Evolutionary conservation across 805 yeast genomes (phyloP), one percentile per base, ranked within the genome.

Genomic region (Pichia pseudocactophila): DNA sequence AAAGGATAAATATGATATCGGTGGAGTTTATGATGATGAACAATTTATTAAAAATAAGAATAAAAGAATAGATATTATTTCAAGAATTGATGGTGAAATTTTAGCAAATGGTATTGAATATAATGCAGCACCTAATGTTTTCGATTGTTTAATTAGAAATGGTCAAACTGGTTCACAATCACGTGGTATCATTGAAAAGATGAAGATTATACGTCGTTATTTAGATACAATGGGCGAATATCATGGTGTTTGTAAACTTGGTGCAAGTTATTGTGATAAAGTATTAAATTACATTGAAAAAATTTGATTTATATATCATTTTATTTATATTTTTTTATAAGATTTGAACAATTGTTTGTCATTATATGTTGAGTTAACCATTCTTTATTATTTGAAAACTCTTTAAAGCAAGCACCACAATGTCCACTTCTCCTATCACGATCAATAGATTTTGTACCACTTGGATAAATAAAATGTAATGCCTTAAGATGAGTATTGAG

Each of bases 401-500:
- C 64, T 44, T 68, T 66, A 20, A 73, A 75, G 55, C 80, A 75
- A 61, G 75, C 73, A 18, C 76, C 71, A 55, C 80, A 75, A 35
- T 68, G 58, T 11, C 80, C 80, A 5, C 68, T 56, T 11, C 69
- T 58, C 39, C 55, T 56, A 16, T 60, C 52, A 39, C 80, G 54
- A 37, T 68, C 70, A 44, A 64, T 65, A 4, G 74, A 66, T 47
- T 67, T 67, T 12, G 74, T 71, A 4, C 79, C 80, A 31, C 72
- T 65, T 30, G 81, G 81, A 49, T 74, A 75, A 36, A 68, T 67
- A 54, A 75, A 75, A 54, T 75, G 81, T 42, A 76, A 59, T 8
- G 78, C 69, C 51, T 73, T 74, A 40, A 75, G 63, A 54, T 75
- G 81, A 2, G 77, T 75, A 50, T 74, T 73, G 55, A 71, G 73